Evolutionary conservation across 768 basidiomycete species (phyloP).

Genomic region (Termitomyces bulborhizus): DNA sequence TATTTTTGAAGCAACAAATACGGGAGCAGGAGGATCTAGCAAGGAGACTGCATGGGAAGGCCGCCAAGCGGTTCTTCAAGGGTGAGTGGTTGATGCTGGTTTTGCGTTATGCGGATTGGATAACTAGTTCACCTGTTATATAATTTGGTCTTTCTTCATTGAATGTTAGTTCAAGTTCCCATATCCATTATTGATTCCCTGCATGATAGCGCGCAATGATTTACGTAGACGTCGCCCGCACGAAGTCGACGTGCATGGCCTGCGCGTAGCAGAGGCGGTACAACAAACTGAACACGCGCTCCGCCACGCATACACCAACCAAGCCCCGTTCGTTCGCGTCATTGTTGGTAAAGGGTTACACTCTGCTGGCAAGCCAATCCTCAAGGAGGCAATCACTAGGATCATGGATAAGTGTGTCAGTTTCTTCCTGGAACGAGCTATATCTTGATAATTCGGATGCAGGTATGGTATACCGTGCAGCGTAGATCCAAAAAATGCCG

Average conservation of each 20-base stretch:
- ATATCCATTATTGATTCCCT: slow-evolving; percentile 1
- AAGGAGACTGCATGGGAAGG: slow-evolving; percentile 35
- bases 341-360: slow-evolving; percentile 80
- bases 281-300: slow-evolving; percentile 36
- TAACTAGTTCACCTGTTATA: background rate
- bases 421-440: background rate
- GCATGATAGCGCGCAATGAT: slow-evolving; percentile 31
- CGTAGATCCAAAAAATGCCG: slow-evolving; percentile 70
- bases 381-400: slow-evolving; percentile 76
- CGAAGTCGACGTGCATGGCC: slow-evolving; percentile 45
- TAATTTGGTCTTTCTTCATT: background rate
- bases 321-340: slow-evolving; percentile 28
- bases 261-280: slow-evolving; percentile 41
- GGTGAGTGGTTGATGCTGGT: slow-evolving; percentile 25
- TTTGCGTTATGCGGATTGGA: background rate
- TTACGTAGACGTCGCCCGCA: slow-evolving; percentile 22
- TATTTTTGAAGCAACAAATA: slow-evolving; percentile 32
- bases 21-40: slow-evolving; percentile 27
- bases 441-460: background rate
- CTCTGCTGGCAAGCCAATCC: slow-evolving; percentile 63
- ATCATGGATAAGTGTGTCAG: slow-evolving; percentile 60
- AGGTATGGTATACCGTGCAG: slow-evolving; percentile 65
- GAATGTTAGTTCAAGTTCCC: background rate
- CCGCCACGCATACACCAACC: slow-evolving; percentile 28
- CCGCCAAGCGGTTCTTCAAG: slow-evolving; percentile 37